Conservation (phyloP, 2,329 filamentous ascomycete genomes). For the Dactylella cylindrospora region DNA sequence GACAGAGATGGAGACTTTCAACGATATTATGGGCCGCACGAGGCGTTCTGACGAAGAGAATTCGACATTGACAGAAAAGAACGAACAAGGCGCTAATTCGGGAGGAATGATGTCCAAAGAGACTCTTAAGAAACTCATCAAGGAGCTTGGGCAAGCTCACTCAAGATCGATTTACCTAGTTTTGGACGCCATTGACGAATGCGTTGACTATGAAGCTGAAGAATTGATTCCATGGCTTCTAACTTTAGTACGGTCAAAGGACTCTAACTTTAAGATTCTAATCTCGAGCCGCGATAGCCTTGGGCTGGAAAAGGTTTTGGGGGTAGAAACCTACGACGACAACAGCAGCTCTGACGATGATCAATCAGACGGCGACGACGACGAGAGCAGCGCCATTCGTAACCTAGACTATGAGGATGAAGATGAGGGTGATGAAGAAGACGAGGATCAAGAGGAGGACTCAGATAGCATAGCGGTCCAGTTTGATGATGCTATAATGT, state of each 20-base stretch:
- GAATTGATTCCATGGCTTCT: conserved; percentile 30
- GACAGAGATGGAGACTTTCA: conserved; percentile 37
- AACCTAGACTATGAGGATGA: no score
- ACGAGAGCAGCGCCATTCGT: no score
- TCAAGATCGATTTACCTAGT: conserved; percentile 28
- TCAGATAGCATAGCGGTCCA: background rate
- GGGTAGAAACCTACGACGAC: no score
- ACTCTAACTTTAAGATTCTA: conserved; percentile 26
- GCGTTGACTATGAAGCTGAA: conserved; percentile 28
- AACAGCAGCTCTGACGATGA: background rate
- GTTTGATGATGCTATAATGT: conserved; percentile 30
- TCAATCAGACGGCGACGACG: background rate
- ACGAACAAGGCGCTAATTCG: conserved; percentile 2
- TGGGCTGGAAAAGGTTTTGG: conserved; percentile 11
- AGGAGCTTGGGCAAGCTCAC: conserved; percentile 19
- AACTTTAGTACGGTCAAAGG: conserved; percentile 17
- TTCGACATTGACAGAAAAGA: background rate
- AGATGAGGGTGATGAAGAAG: background rate
- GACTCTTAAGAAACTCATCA: conserved; percentile 15
- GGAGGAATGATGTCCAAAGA: conserved; percentile 19
- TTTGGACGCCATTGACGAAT: conserved; percentile 38
- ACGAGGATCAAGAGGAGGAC: background rate
- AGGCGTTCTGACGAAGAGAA: conserved; percentile 8
- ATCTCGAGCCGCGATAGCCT: conserved; percentile 38
- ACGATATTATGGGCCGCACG: conserved; percentile 9